phyloP scores from a whole-genome alignment of 345 rosid genomes.

The Moricandia arvensis region DNA sequence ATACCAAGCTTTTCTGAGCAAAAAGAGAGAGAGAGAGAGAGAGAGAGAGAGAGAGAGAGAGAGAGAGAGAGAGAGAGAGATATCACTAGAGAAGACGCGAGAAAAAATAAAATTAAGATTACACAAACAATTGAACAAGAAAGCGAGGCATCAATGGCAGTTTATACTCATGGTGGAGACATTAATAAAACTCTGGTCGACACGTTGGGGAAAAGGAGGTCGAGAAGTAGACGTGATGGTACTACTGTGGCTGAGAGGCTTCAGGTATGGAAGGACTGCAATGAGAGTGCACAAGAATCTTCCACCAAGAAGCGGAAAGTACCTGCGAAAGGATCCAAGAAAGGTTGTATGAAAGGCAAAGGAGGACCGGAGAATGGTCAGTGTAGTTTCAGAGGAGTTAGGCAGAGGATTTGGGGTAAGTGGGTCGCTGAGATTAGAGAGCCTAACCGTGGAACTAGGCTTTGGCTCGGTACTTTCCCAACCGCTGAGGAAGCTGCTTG shows the following conservation, averaged over 20 bases:
- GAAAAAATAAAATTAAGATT: background rate
- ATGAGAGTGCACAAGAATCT: conserved; percentile 35
- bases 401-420: conserved; percentile 91
- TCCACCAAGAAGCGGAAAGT: conserved; percentile 37
- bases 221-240: conserved; percentile 46
- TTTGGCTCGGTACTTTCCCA: conserved; percentile 90
- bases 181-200: background rate
- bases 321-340: conserved; percentile 74
- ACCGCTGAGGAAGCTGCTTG: conserved; percentile 70
- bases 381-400: conserved; percentile 70
- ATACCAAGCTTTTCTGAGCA: background rate
- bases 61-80: background rate
- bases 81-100: background rate
- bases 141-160: conserved; percentile 36
- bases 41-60: no score
- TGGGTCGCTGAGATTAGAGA: conserved; percentile 92
- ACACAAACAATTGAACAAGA: background rate
- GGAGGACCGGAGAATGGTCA: conserved; percentile 76
- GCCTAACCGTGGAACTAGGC: conserved; percentile 58
- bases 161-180: conserved; percentile 11
- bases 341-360: conserved; percentile 93
- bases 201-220: conserved; percentile 52
- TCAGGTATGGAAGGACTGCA: conserved; percentile 57
- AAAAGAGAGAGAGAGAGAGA: no score
- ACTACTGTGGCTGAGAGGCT: conserved; percentile 51